Conservation (phyloP, 176 grass and related monocot genomes). For the Triticum urartu region DNA sequence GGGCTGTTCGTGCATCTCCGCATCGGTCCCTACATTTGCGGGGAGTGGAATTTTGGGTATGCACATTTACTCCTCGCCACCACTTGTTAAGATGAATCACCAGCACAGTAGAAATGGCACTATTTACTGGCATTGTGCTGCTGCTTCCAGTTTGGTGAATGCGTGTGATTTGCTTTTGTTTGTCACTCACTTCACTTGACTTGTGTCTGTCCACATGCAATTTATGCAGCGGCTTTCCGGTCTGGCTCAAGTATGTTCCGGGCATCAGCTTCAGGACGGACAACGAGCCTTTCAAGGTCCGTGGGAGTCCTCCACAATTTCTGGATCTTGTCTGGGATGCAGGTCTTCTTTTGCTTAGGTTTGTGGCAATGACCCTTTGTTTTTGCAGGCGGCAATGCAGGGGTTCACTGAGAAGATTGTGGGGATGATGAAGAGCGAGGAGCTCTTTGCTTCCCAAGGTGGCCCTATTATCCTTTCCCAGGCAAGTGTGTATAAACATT, state of each 20-base stretch:
- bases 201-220: neutral
- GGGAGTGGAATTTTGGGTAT: slow-evolving; percentile 99
- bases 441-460: slow-evolving; percentile 93
- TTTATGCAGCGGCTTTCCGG: slow-evolving; percentile 83
- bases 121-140: neutral
- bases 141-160: slow-evolving; percentile 18
- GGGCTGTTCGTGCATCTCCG: slow-evolving; percentile 94
- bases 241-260: slow-evolving; percentile 98
- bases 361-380: slow-evolving; percentile 5
- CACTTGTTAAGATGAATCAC: neutral
- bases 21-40: slow-evolving; percentile 95
- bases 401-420: slow-evolving; percentile 96
- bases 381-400: slow-evolving; percentile 85
- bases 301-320: slow-evolving; percentile 21
- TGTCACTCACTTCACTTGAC: slow-evolving; percentile 13
- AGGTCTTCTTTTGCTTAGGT: neutral
- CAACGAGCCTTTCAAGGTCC: slow-evolving; percentile 95
- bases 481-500: slow-evolving; percentile 43
- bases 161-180: slow-evolving; percentile 8
- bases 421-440: slow-evolving; percentile 82
- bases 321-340: slow-evolving; percentile 16
- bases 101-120: neutral
- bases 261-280: slow-evolving; percentile 99
- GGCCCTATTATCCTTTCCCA: slow-evolving; percentile 99
- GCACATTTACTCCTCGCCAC: neutral